Conservation (phyloP, 768 basidiomycete genomes). For the Lactarius hengduanensis region DNA sequence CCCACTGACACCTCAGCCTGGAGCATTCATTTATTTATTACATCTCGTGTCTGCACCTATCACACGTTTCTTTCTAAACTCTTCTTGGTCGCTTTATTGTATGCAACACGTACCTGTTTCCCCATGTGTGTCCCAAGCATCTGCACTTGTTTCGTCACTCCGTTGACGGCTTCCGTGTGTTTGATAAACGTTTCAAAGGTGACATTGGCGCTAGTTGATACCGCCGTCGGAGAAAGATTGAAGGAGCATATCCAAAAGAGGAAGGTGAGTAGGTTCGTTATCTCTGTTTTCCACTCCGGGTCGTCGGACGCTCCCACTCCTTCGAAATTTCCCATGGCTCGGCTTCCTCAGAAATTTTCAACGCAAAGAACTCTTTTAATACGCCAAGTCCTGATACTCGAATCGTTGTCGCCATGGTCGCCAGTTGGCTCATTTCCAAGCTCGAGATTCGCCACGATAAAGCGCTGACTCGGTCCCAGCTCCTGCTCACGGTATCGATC, state of each 20-base stretch:
- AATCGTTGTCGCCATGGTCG: constrained; percentile 16
- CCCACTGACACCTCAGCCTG: constrained; percentile 19
- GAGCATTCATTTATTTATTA: constrained; percentile 28
- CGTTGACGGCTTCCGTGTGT: not conserved
- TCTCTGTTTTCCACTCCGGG: not conserved
- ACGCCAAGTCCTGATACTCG: not conserved
- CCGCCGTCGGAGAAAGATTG: constrained; percentile 3
- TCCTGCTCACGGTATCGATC: constrained; percentile 15
- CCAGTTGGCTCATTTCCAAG: constrained; percentile 11
- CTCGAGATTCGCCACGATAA: constrained; percentile 11
- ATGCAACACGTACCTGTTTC: constrained; percentile 22
- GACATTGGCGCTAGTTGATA: not conserved
- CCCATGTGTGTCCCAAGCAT: constrained; percentile 15
- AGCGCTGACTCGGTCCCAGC: constrained; percentile 11
- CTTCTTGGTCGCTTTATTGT: constrained; percentile 15
- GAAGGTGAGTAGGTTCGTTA: constrained; percentile 27
- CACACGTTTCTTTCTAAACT: constrained; percentile 8
- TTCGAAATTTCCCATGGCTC: constrained; percentile 10
- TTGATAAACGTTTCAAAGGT: constrained; percentile 5
- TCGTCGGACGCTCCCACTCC: not conserved
- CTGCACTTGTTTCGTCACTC: not conserved
- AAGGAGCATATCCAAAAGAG: constrained; percentile 12
- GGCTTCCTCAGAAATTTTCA: constrained; percentile 2
- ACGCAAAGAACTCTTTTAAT: not conserved
- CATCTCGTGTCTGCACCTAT: constrained; percentile 24